Evolutionary conservation across 176 grass and related monocot genomes (phyloP), one percentile per base, ranked within the genome.

Genomic region (Guadua angustifolia): DNA sequence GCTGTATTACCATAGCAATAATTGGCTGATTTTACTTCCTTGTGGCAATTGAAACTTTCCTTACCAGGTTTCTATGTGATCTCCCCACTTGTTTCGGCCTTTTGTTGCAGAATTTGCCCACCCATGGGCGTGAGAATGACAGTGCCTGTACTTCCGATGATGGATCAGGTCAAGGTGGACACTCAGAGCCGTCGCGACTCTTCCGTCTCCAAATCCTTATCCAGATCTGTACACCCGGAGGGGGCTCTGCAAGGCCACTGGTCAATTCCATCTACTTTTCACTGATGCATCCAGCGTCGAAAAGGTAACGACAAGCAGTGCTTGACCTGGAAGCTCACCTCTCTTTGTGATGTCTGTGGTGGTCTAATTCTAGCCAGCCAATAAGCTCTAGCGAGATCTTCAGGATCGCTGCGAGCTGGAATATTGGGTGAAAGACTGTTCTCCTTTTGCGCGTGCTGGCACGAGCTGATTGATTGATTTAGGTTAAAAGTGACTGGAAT

Each of bases 251-350:
- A 52, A 65, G 47, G 78, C 73, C 15, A 49, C 76, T 9, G 82
- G 88, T 95, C 94, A 83, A 85, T 88, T 84, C 45, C 10, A 47
- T 36, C 78, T 40, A 64, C 82, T 91, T 91, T 90, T 88, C 61
- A 87, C 79, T 50, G 88, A 95, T 83, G 85, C 73, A 72, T 75
- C 82, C 73, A 90, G 63, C 63, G 49, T 36, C 66, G 71, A 74
- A 88, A 82, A 88, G 79, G 79, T 64, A 83, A 77, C 21, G 51
- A 59, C 29, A 2, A 62, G 39, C 15, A n/a, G 39, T 44, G 50
- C 78, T 82, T 84, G 77, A 88, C 89, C 82, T 80, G 65, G 81
- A 81, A 85, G 15, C 56, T 73, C 66, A 38, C 71, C 29, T 35
- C 74, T 19, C 25, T 57, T 79, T 79, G 60, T 84, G 75, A 47